Conservation (phyloP, 345 rosid genomes). For the Acer negundo region DNA sequence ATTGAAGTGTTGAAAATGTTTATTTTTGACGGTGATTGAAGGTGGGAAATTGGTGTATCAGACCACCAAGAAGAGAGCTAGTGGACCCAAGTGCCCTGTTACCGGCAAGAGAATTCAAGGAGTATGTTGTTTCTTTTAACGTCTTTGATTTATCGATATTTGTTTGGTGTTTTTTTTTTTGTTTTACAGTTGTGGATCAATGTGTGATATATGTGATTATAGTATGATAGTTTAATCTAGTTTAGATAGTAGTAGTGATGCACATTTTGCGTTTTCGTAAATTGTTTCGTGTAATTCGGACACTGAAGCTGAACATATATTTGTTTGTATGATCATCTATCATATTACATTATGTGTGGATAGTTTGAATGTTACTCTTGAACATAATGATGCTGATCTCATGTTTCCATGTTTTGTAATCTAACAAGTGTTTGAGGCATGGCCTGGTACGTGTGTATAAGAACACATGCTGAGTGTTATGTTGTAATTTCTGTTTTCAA, state of each 20-base stretch:
- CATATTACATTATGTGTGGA: background rate
- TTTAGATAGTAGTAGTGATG: background rate
- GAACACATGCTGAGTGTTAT: background rate
- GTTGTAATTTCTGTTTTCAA: background rate
- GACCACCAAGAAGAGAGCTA: conserved; percentile 76
- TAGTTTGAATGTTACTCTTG: background rate
- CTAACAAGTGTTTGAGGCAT: no score
- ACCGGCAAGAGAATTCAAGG: conserved; percentile 81
- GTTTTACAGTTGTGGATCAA: background rate
- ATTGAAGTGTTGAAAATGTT: background rate
- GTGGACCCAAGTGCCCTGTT: conserved; percentile 71
- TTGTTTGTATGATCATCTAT: background rate
- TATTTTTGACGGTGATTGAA: conserved; percentile 11
- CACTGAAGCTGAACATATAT: background rate
- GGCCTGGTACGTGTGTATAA: no score
- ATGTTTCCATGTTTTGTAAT: background rate
- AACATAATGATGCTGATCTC: background rate
- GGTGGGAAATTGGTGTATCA: conserved; percentile 81
- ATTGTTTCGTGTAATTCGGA: background rate
- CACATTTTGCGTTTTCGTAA: background rate
- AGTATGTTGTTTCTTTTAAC: conserved; percentile 33
- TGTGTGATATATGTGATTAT: background rate
- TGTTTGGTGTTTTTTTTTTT: background rate
- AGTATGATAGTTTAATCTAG: background rate
- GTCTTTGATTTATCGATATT: background rate